These are phyloP conservation scores for Besnoitia besnoiti DNA, from an alignment of 169 alveolate genomes.

Conservation along the genomic window DNA sequence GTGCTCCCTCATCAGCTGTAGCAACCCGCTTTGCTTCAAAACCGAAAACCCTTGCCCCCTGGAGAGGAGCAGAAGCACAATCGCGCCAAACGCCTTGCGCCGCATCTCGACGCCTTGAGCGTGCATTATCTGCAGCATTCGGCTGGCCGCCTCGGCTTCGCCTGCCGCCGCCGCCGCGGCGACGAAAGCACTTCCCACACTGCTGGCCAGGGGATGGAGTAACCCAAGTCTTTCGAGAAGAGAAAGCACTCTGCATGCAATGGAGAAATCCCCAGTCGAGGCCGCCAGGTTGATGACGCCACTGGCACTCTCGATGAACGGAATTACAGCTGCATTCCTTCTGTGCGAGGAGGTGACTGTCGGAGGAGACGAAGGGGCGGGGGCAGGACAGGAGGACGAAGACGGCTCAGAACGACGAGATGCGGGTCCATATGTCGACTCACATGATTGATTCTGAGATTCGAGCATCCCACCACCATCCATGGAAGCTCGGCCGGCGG, in stretches of 20 bases:
- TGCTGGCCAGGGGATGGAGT: neutral
- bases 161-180: constrained; percentile 25
- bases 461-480: too few species aligned
- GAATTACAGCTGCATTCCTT: neutral
- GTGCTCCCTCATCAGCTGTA: neutral
- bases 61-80: neutral
- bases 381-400: neutral
- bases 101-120: neutral
- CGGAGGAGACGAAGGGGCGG: neutral
- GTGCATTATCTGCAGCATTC: neutral
- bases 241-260: neutral
- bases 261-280: neutral
- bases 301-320: constrained; percentile 26
- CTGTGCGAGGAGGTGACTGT: neutral
- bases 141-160: neutral
- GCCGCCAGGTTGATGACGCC: constrained; percentile 18
- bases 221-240: neutral
- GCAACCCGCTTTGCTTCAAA: neutral
- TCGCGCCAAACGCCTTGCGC: constrained; percentile 5
- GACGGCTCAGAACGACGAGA: too few species aligned
- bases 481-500: too few species aligned
- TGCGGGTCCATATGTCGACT: too few species aligned
- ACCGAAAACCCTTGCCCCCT: neutral
- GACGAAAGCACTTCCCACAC: constrained; percentile 17
- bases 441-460: too few species aligned